Conservation (phyloP, 371 early-diverging fungal genomes). For the Apophysomyces sp. region DNA sequence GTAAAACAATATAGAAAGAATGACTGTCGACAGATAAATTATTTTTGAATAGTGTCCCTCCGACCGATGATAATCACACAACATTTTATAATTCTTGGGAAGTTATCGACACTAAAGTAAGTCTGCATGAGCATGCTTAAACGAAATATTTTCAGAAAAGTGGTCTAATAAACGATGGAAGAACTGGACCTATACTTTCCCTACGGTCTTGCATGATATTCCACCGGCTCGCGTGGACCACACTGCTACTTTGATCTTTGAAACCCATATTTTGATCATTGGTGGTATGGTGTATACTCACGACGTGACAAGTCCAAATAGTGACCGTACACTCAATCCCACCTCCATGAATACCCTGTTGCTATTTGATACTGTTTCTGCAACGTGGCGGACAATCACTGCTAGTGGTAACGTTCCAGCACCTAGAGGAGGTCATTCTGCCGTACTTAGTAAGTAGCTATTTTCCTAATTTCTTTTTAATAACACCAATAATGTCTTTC, state of each 20-base stretch:
- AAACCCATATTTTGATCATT: conserved; percentile 19
- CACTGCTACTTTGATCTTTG: conserved; percentile 25
- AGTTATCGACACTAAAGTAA: conserved; percentile 31
- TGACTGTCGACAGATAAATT: neutral
- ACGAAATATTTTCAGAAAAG: too few relatives aligned
- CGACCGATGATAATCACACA: conserved; percentile 10
- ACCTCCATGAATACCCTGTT: conserved; percentile 39
- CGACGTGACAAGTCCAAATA: conserved; percentile 27
- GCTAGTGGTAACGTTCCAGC: conserved; percentile 48
- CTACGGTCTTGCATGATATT: conserved; percentile 6
- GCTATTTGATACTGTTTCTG: conserved; percentile 25
- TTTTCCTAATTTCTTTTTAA: neutral
- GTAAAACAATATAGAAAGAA: conserved; percentile 9
- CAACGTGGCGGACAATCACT: conserved; percentile 33
- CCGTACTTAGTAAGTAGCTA: conserved; percentile 29
- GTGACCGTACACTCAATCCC: conserved; percentile 29
- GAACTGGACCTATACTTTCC: conserved; percentile 19
- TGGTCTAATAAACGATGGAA: too few relatives aligned
- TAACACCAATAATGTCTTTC: neutral
- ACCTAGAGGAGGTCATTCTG: conserved; percentile 42
- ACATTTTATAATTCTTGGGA: conserved; percentile 29
- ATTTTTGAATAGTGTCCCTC: neutral
- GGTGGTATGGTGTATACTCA: conserved; percentile 20
- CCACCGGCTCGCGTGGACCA: conserved; percentile 25
- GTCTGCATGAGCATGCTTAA: neutral